Base-by-base conservation (phyloP, 2,329 filamentous ascomycete species). In the Dactylella cylindrospora region DNA sequence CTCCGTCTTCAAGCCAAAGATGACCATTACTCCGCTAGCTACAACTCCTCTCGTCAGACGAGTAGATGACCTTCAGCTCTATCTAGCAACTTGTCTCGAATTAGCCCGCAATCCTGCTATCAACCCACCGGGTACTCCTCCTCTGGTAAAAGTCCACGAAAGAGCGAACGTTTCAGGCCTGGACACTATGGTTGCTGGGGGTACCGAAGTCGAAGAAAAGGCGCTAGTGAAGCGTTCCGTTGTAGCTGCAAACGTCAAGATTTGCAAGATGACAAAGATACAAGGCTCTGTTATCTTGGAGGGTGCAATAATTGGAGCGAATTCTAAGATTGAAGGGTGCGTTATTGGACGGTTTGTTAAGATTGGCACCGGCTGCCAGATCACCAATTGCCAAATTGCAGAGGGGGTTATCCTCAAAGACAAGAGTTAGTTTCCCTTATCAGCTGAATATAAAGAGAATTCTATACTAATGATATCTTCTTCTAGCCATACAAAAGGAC, bases 201-300 rank as follows among this genome's bases (percentile, higher is more conserved):
- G 96, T 70, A 89, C 94, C 32, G 89, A 84, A 1, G 84, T 97
- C 0, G 88, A 91, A 70, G 88, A 91, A 68, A 91, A 91, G 72
- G 85, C 83, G 19, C 86, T 90, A n/a, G 86, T 98, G 74, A 96
- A 95, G 73, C 89, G 95, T 73, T 86, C 80, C 29, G 88, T 96
- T 23, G 82, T 98, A 32, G 93, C 93, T 2, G 83, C 88, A 3
- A 89, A 88, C 68, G 95, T 89, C 72, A 85, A 87, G 68, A 91
- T 98, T 66, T 84, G 84, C 65, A 84, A 85, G 67, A 89, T 90
- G n/a, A 89, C 86, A 23, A 87, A 90, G 66, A 75, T 98, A 36
- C 84, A 83, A n/a, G 82, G 90, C 66, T 97, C 91, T 73, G 74
- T 97, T 40, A 76, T 97, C 15, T 96, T 97, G 89, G 91, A 97